Evolutionary conservation across 805 yeast genomes (phyloP).

Genomic region (Brettanomyces bruxellensis): DNA sequence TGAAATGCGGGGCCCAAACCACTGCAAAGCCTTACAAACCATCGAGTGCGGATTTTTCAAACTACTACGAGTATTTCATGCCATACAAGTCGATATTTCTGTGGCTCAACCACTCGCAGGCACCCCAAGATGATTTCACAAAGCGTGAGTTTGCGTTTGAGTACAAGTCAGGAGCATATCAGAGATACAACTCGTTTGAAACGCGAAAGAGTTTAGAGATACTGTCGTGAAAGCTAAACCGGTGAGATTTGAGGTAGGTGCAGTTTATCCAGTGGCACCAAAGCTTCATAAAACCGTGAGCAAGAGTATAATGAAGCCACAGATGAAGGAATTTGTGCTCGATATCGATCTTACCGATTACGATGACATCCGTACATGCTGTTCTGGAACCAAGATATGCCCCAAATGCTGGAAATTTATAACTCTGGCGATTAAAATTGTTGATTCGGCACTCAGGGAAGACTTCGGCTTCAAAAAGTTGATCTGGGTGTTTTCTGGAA

Average conservation of each 20-base stretch:
- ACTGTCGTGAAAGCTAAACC: slow-evolving; percentile 71
- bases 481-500: slow-evolving; percentile 94
- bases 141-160: slow-evolving; percentile 94
- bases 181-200: slow-evolving; percentile 76
- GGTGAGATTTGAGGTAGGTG: slow-evolving; percentile 90
- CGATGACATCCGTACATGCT: slow-evolving; percentile 89
- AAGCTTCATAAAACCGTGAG: slow-evolving; percentile 70
- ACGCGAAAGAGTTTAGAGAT: slow-evolving; percentile 65
- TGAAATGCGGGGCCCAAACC: not conserved
- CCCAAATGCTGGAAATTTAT: slow-evolving; percentile 90
- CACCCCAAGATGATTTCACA: slow-evolving; percentile 66
- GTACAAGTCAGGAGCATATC: slow-evolving; percentile 77
- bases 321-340: slow-evolving; percentile 80
- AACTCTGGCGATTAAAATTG: slow-evolving; percentile 68
- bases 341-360: slow-evolving; percentile 98
- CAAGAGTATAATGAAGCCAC: slow-evolving; percentile 69
- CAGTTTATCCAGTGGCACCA: slow-evolving; percentile 84
- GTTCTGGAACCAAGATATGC: slow-evolving; percentile 79
- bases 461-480: slow-evolving; percentile 86
- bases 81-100: slow-evolving; percentile 76
- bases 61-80: slow-evolving; percentile 58
- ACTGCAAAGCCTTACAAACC: slow-evolving; percentile 16
- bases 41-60: slow-evolving; percentile 56
- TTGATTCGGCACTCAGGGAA: slow-evolving; percentile 62
- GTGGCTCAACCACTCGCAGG: slow-evolving; percentile 85